These are phyloP conservation scores for Claviceps capensis DNA, from an alignment of 2,329 filamentous ascomycete species.

Conservation along the genomic window DNA sequence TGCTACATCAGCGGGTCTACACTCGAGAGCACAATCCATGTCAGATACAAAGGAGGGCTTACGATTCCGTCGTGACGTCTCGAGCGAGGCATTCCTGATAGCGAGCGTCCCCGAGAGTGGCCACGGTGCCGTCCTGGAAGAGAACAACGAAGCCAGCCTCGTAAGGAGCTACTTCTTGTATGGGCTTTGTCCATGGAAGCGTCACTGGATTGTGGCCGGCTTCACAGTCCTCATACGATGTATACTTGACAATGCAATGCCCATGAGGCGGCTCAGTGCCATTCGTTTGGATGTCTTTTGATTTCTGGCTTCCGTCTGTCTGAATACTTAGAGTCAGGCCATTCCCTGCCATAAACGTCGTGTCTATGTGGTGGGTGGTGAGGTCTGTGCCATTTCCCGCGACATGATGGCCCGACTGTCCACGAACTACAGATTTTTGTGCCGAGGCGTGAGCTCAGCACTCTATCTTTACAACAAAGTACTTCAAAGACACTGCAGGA, in stretches of 20 bases:
- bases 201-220: slow-evolving; percentile 1
- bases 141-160: slow-evolving; percentile 36
- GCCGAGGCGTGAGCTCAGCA: neutral
- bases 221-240: slow-evolving; percentile 11
- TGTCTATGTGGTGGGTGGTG: neutral
- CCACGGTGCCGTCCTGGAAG: slow-evolving; percentile 29
- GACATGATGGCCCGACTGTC: neutral
- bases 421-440: slow-evolving; percentile 1
- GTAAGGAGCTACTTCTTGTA: slow-evolving; percentile 31
- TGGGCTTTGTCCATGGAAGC: slow-evolving; percentile 12
- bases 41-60: slow-evolving; percentile 5
- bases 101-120: slow-evolving; percentile 44
- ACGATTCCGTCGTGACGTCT: slow-evolving; percentile 24
- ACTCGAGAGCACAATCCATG: neutral
- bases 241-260: slow-evolving; percentile 10
- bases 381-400: slow-evolving; percentile 2
- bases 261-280: neutral
- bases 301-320: no score
- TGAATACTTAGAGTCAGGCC: neutral
- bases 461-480: no score
- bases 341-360: slow-evolving; percentile 1
- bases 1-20: slow-evolving; percentile 5
- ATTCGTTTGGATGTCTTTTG: neutral
- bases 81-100: slow-evolving; percentile 44
- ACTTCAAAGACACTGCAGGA: neutral